A percentile compares a stretch with the other conserved stretches of the same genome.
Conservation (phyloP, 805 yeast genomes). For the Clavispora santaluciae region DNA sequence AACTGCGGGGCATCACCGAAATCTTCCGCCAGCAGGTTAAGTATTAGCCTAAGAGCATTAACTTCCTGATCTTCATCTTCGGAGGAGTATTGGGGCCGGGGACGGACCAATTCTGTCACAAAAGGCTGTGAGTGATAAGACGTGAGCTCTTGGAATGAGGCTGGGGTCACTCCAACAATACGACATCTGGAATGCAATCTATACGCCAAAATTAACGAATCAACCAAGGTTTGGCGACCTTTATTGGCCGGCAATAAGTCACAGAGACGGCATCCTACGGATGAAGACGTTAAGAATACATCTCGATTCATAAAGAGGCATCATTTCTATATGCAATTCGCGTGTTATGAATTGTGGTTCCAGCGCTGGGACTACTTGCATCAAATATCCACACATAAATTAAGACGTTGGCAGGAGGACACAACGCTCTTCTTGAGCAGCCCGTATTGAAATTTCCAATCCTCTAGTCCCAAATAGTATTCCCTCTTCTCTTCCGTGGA, state of each 20-base stretch:
- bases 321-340: slow-evolving; percentile 6
- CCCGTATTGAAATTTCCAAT: slow-evolving; percentile 15
- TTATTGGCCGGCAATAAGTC: slow-evolving; percentile 52
- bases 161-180: slow-evolving; percentile 20
- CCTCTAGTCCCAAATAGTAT: slow-evolving; percentile 12
- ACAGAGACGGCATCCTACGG: slow-evolving; percentile 14
- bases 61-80: slow-evolving; percentile 3
- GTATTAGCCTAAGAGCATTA: slow-evolving; percentile 1
- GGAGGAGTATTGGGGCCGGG: slow-evolving; percentile 7
- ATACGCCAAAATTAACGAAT: slow-evolving; percentile 38
- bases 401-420: neutral
- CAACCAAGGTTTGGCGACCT: slow-evolving; percentile 45
- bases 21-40: neutral
- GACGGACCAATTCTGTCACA: slow-evolving; percentile 35
- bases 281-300: slow-evolving; percentile 20
- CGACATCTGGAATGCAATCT: slow-evolving; percentile 25
- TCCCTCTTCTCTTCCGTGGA: neutral
- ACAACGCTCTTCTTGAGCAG: slow-evolving; percentile 3
- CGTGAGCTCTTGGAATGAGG: slow-evolving; percentile 34
- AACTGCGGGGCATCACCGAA: neutral
- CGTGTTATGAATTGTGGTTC: slow-evolving; percentile 5
- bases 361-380: neutral
- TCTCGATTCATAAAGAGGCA: slow-evolving; percentile 6
- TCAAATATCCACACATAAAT: neutral
- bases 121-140: slow-evolving; percentile 48